phyloP scores from a whole-genome alignment of 1,284 basidiomycete species.

The Bjerkandera adusta region DNA sequence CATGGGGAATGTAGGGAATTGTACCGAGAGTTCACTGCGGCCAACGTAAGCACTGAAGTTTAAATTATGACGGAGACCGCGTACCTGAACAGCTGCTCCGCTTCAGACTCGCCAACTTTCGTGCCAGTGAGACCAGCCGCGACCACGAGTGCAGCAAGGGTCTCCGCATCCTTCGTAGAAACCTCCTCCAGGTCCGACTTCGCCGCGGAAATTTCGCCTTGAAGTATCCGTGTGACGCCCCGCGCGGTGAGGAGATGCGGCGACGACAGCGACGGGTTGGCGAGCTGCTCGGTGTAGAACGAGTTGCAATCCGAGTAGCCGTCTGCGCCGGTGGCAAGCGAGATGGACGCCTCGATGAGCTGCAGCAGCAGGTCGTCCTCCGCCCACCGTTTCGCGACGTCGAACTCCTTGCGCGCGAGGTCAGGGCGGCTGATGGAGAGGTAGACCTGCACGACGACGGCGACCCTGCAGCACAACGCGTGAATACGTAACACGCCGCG shows the following conservation, averaged over 20 bases:
- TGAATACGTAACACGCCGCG: not conserved
- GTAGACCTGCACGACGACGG: constrained; percentile 81
- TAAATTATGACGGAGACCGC: constrained; percentile 22
- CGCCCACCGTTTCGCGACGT: constrained; percentile 78
- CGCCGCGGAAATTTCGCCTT: constrained; percentile 80
- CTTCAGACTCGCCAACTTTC: constrained; percentile 44
- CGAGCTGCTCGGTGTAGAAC: constrained; percentile 91
- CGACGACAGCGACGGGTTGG: constrained; percentile 78
- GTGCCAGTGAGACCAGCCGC: constrained; percentile 63
- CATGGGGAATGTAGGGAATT: constrained; percentile 66
- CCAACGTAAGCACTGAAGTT: not conserved
- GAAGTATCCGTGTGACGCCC: constrained; percentile 79
- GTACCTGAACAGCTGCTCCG: constrained; percentile 69
- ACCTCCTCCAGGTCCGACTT: constrained; percentile 85
- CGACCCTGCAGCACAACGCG: constrained; percentile 52
- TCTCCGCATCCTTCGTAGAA: constrained; percentile 58
- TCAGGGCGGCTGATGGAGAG: constrained; percentile 83
- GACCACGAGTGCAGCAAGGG: constrained; percentile 69
- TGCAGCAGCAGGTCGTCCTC: constrained; percentile 90
- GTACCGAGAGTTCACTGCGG: constrained; percentile 53
- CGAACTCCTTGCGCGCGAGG: constrained; percentile 84
- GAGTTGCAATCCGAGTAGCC: constrained; percentile 71
- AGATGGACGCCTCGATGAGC: constrained; percentile 86
- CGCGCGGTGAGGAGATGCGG: constrained; percentile 78
- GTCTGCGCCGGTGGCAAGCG: constrained; percentile 77